Conservation (phyloP, 1,139 yeast genomes). For the Diutina pseudorugosa region DNA sequence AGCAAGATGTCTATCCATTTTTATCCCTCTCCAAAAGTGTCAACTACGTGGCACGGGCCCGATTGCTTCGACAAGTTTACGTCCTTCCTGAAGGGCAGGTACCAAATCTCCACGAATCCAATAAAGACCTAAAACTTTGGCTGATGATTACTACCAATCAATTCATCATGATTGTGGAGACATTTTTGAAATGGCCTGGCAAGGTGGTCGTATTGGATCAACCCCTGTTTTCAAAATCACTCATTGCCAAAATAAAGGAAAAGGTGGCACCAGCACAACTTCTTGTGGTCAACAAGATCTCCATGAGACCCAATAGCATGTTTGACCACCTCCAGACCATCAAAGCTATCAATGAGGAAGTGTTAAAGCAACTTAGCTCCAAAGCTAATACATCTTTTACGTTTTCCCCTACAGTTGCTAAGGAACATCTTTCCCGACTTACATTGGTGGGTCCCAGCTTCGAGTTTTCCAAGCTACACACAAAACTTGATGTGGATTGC, state of each 20-base stretch:
- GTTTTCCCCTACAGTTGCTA: background rate
- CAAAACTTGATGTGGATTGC: background rate
- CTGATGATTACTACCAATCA: background rate
- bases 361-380: background rate
- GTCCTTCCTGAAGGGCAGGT: background rate
- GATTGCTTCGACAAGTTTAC: background rate
- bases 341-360: background rate
- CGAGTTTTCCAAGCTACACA: background rate
- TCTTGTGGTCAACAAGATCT: background rate
- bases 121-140: background rate
- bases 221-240: background rate
- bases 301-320: background rate
- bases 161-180: background rate
- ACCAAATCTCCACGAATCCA: background rate
- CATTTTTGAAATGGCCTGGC: background rate
- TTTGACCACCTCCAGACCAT: background rate
- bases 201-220: background rate
- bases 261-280: background rate
- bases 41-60: background rate
- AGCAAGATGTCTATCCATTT: background rate
- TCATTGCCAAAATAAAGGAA: background rate
- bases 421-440: background rate
- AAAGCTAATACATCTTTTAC: background rate
- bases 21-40: background rate
- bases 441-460: background rate